Base-by-base conservation (phyloP, 257 asterid species). In the Coffea eugenioides region DNA sequence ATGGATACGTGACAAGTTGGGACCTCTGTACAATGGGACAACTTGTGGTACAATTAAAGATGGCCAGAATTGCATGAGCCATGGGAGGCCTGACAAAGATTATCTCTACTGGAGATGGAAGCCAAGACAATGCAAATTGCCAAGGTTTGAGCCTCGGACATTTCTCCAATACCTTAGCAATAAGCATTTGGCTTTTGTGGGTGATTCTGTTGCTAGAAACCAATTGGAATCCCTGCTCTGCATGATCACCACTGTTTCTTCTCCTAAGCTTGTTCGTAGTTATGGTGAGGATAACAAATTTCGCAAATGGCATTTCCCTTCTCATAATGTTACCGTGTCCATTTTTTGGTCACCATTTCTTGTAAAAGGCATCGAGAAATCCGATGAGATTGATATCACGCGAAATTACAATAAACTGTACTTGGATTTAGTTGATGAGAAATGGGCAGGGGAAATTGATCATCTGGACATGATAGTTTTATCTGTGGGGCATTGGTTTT, bases 261-360 rank as follows among this genome's bases (percentile, higher is more conserved):
- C 80, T 25, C 97, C 97, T 0, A 11, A 57, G 7, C 97, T 94
- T 76, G 77, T 76, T 39, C 87, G 86, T 82, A 71, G 84, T 1
- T 65, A 71, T 11, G 94, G 95, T 8, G 93, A 87, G 9, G 97
- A 88, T 31, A 82, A 88, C 75, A 89, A 84, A 91, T 91, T 91
- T 82, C 80, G 98, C 4, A 88, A 83, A 80, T 94, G 97, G 97
- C 20, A 66, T 3, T 65, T 94, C 64, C 84, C 85, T 70, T 81
- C 91, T 0, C 80, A 88, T 56, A 88, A 88, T 62, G 45, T 85
- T n/a, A 90, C 67, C 21, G 74, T 91, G 5, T 92, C 97, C 0
- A 84, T 87, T 10, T 92, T 92, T 46, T 94, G 97, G 98, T 94
- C 98, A 12, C 98, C 97, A 0, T 94, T 94, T 82, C 83, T 94